These are phyloP conservation scores for Rutidosis leptorrhynchoides DNA, from an alignment of 129 eudicot species.

Conservation along the genomic window DNA sequence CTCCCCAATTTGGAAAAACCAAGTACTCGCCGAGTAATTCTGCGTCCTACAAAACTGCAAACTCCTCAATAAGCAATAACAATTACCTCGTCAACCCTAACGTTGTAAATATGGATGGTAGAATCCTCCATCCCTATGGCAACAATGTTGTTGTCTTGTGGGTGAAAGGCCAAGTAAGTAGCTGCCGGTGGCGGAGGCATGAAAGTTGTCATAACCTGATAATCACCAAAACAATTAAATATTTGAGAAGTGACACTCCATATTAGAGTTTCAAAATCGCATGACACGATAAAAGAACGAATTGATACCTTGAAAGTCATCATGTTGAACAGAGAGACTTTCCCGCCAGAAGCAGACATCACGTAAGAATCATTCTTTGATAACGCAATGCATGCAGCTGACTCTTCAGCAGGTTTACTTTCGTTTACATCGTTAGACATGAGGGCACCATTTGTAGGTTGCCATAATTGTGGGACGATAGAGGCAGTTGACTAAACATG, in stretches of 20 bases:
- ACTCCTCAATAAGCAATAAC: background rate
- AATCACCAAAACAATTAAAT: slow-evolving; percentile 19
- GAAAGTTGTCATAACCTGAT: slow-evolving; percentile 83
- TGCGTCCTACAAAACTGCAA: no score
- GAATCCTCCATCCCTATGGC: slow-evolving; percentile 92
- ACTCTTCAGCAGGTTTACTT: slow-evolving; percentile 60
- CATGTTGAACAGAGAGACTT: slow-evolving; percentile 85
- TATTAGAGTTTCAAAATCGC: slow-evolving; percentile 6
- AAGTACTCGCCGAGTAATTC: no score
- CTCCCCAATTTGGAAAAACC: no score
- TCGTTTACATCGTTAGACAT: slow-evolving; percentile 68
- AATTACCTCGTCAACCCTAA: slow-evolving; percentile 72
- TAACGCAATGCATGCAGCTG: slow-evolving; percentile 76
- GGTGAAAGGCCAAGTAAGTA: slow-evolving; percentile 80
- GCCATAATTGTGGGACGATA: slow-evolving; percentile 58
- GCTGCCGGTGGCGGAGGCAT: slow-evolving; percentile 90
- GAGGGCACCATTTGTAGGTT: slow-evolving; percentile 63
- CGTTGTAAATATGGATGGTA: slow-evolving; percentile 75
- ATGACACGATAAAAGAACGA: background rate
- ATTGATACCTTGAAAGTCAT: slow-evolving; percentile 76
- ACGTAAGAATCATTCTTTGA: slow-evolving; percentile 90
- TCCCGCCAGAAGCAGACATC: slow-evolving; percentile 92
- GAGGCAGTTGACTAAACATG: slow-evolving; percentile 59
- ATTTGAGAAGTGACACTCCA: slow-evolving; percentile 3
- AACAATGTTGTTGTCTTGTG: slow-evolving; percentile 80